These are phyloP conservation scores for Candida ipomoeae DNA, from an alignment of 805 yeast genomes.

Conservation along the genomic window DNA sequence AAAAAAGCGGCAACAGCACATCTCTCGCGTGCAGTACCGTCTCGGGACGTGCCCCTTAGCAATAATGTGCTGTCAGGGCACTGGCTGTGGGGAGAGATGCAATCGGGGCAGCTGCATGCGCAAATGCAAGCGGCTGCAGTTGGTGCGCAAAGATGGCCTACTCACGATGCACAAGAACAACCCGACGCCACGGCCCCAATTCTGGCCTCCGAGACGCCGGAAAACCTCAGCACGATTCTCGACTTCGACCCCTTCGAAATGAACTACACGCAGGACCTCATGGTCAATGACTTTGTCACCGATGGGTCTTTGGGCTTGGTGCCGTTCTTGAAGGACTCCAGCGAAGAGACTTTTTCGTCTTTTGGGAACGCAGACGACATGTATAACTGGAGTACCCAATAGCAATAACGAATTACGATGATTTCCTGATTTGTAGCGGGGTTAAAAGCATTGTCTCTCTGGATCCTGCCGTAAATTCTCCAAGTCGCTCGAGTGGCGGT, in stretches of 20 bases:
- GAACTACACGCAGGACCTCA: slow-evolving; percentile 24
- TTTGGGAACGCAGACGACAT: background rate
- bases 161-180: background rate
- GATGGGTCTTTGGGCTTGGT: slow-evolving; percentile 79
- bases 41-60: background rate
- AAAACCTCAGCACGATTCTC: slow-evolving; percentile 22
- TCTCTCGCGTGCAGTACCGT: background rate
- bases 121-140: background rate
- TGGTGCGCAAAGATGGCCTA: background rate
- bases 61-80: background rate
- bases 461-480: too few relatives aligned
- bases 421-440: background rate
- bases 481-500: too few relatives aligned
- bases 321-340: slow-evolving; percentile 43
- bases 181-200: background rate
- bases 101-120: background rate
- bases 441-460: too few relatives aligned
- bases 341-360: background rate
- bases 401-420: background rate
- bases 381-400: background rate
- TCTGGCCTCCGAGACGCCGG: background rate
- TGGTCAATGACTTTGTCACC: slow-evolving; percentile 60
- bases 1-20: slow-evolving; percentile 7
- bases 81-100: background rate
- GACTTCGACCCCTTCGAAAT: slow-evolving; percentile 38